Evolutionary conservation across 805 yeast genomes (phyloP).

Genomic region (Ogataea saltuana): DNA sequence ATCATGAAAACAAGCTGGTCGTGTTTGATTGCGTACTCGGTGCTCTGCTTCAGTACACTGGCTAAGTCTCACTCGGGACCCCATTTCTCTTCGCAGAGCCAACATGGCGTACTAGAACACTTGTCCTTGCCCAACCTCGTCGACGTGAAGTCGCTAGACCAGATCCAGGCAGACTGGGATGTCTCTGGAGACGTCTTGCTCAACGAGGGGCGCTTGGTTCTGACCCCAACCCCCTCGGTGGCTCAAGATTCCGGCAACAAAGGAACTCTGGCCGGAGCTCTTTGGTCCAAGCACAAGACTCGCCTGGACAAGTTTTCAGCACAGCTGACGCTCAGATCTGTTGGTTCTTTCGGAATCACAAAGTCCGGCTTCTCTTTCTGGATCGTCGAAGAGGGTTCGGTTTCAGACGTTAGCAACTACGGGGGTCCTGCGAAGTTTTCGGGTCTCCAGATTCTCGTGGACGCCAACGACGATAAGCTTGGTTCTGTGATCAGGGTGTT

Average conservation of each 20-base stretch:
- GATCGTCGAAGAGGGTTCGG: constrained; percentile 41
- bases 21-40: constrained; percentile 1
- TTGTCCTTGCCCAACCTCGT: constrained; percentile 32
- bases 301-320: constrained; percentile 42
- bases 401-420: constrained; percentile 39
- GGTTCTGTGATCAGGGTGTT: constrained; percentile 58
- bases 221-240: constrained; percentile 45
- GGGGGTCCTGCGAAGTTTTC: constrained; percentile 61
- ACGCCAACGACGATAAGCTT: constrained; percentile 45
- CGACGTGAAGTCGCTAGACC: constrained; percentile 22
- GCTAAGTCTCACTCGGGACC: constrained; percentile 10
- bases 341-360: constrained; percentile 50
- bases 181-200: constrained; percentile 40
- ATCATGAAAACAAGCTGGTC: background rate
- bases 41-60: background rate
- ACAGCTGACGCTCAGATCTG: constrained; percentile 63
- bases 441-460: constrained; percentile 64
- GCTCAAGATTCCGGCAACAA: constrained; percentile 26
- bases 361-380: constrained; percentile 62
- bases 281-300: constrained; percentile 42
- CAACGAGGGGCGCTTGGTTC: constrained; percentile 53
- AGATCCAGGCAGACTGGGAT: constrained; percentile 49
- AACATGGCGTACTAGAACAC: constrained; percentile 3
- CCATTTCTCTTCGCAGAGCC: constrained; percentile 5
- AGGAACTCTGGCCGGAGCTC: constrained; percentile 40